phyloP scores from a whole-genome alignment of 768 basidiomycete genomes.

The Mycena vulgaris region DNA sequence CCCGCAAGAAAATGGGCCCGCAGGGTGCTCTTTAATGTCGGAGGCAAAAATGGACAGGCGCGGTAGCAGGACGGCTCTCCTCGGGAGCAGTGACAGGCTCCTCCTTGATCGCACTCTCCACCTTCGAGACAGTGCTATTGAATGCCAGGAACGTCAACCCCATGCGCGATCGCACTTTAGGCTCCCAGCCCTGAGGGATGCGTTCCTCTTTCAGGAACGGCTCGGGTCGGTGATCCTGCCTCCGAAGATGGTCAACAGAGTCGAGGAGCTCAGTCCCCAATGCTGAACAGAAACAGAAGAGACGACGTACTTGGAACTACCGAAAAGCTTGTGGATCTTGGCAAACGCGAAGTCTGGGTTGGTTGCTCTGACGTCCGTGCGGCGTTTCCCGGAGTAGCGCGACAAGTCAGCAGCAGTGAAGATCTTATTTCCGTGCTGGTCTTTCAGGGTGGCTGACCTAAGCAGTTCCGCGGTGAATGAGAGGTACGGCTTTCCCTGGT shows the following conservation, averaged over 20 bases:
- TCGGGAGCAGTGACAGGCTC: constrained; percentile 1
- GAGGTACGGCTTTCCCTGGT: constrained; percentile 69
- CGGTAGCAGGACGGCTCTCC: too few relatives aligned
- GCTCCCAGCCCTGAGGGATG: constrained; percentile 80
- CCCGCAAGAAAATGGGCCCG: too few relatives aligned
- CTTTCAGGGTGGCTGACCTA: constrained; percentile 71
- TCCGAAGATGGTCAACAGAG: constrained; percentile 77
- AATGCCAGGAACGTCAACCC: constrained; percentile 74
- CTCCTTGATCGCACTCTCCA: constrained; percentile 58
- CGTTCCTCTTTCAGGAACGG: constrained; percentile 78
- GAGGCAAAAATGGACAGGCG: too few relatives aligned
- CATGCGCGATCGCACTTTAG: constrained; percentile 64
- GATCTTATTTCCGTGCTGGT: constrained; percentile 58
- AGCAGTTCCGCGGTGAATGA: constrained; percentile 71
- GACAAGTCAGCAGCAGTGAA: constrained; percentile 76
- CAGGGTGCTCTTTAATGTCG: too few relatives aligned
- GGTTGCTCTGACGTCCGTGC: constrained; percentile 64
- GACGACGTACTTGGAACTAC: constrained; percentile 73
- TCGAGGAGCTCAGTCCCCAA: constrained; percentile 64
- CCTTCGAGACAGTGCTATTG: constrained; percentile 62
- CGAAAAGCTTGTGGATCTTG: constrained; percentile 72
- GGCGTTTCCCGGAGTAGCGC: constrained; percentile 70
- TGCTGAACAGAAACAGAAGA: not conserved
- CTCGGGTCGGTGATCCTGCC: constrained; percentile 67
- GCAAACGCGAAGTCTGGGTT: constrained; percentile 73